A percentile compares a stretch with the other conserved stretches of the same genome.
These are phyloP conservation scores for Microascus cirrosus DNA, from an alignment of 2,329 filamentous ascomycete species.

Conservation along the genomic window DNA sequence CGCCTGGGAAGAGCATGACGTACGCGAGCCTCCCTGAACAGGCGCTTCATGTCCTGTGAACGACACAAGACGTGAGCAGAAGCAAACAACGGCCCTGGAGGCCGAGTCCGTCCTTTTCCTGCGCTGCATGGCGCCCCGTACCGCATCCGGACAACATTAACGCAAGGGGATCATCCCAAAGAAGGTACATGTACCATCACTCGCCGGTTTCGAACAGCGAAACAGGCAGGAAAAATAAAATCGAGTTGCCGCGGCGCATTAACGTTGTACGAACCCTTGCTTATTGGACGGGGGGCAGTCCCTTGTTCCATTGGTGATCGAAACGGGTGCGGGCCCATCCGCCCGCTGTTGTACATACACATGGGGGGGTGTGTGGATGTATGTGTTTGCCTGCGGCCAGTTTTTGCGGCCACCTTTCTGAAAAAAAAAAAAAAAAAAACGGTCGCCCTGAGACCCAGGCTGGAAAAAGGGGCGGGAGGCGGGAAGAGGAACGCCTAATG, in stretches of 20 bases:
- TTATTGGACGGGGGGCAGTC: not conserved
- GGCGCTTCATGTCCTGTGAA: not conserved
- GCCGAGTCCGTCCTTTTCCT: not conserved
- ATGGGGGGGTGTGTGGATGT: not conserved
- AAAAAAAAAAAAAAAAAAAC: no score
- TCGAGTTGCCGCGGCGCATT: not conserved
- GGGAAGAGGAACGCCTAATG: not conserved
- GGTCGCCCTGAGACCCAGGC: no score
- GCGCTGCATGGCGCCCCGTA: not conserved
- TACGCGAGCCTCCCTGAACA: not conserved
- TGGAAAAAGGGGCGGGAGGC: no score
- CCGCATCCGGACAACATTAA: not conserved
- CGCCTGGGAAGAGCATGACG: not conserved
- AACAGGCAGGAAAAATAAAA: not conserved
- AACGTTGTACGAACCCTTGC: slow-evolving; percentile 1
- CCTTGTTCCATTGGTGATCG: not conserved
- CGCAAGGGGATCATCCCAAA: not conserved
- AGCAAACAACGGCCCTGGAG: not conserved
- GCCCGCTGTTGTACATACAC: not conserved
- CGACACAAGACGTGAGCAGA: not conserved
- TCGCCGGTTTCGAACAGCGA: no score
- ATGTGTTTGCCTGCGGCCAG: no score
- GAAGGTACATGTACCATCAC: no score
- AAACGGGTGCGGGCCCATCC: slow-evolving; percentile 1
- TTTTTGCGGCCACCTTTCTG: no score